These are phyloP conservation scores for Cercospora canescens DNA, from an alignment of 2,329 filamentous ascomycete genomes.

Conservation along the genomic window DNA sequence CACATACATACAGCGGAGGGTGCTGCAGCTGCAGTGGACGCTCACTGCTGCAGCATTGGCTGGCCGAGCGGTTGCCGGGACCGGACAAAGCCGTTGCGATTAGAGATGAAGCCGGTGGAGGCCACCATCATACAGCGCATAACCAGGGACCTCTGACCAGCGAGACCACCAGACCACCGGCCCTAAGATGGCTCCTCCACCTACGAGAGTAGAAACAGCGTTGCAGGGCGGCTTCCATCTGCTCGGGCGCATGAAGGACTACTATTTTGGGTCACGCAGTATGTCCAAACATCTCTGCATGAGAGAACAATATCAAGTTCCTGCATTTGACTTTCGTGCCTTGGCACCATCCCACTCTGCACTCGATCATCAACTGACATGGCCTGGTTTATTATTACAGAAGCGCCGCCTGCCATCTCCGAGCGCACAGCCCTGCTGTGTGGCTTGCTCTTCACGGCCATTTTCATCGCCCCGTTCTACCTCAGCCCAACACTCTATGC, in stretches of 20 bases:
- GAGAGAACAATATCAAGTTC: constrained; percentile 9
- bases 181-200: constrained; percentile 11
- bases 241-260: constrained; percentile 16
- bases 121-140: not conserved
- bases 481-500: constrained; percentile 76
- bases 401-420: constrained; percentile 25
- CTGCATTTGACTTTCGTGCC: constrained; percentile 2
- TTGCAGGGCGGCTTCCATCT: constrained; percentile 16
- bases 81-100: not conserved
- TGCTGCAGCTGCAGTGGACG: not conserved
- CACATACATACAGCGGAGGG: not conserved
- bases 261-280: constrained; percentile 20
- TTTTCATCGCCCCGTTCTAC: constrained; percentile 93
- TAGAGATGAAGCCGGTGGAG: not conserved
- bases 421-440: constrained; percentile 33
- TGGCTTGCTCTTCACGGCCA: constrained; percentile 70
- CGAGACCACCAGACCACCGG: not conserved
- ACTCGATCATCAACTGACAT: constrained; percentile 3
- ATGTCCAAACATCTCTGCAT: not conserved
- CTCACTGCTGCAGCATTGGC: not conserved
- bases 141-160: not conserved
- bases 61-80: not conserved
- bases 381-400: constrained; percentile 14
- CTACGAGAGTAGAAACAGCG: constrained; percentile 11
- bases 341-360: not conserved